A percentile compares a stretch with the other conserved stretches of the same genome.
Evolutionary conservation across 208 protist genomes (phyloP).

Genomic region (Acanthamoeba divionensis): DNA sequence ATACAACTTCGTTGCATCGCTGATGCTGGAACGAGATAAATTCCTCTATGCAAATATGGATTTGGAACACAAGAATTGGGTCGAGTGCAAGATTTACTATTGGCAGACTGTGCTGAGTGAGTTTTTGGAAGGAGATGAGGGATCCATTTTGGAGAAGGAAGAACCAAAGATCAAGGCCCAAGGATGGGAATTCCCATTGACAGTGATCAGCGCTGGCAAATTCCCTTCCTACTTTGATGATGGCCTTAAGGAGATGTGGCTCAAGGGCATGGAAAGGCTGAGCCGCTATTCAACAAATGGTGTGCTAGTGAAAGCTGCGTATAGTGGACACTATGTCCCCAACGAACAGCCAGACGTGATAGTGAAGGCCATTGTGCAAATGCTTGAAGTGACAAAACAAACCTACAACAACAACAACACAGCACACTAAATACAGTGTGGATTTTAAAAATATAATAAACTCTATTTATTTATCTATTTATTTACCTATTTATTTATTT

Average conservation of each 20-base stretch:
- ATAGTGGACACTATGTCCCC: neutral
- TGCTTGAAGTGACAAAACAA: too few relatives aligned
- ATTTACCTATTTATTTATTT: too few relatives aligned
- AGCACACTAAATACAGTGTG: too few relatives aligned
- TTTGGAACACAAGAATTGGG: neutral
- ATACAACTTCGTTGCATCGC: neutral
- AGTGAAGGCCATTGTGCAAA: neutral
- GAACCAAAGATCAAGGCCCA: neutral
- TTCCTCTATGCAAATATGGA: neutral
- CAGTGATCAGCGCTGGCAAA: neutral
- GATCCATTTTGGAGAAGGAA: neutral
- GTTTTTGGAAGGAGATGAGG: neutral
- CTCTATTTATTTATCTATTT: too few relatives aligned
- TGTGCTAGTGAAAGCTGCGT: neutral
- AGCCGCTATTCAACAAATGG: neutral
- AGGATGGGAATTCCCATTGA: neutral
- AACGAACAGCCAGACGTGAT: neutral
- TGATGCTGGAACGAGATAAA: neutral
- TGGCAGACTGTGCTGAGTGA: neutral
- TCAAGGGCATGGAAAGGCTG: neutral
- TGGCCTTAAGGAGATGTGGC: neutral
- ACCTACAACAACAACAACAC: too few relatives aligned
- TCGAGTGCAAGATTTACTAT: neutral
- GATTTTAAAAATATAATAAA: too few relatives aligned
- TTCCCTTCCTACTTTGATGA: neutral